These are phyloP conservation scores for Sporisorium reilianum DNA, from an alignment of 1,284 basidiomycete species.

Conservation along the genomic window DNA sequence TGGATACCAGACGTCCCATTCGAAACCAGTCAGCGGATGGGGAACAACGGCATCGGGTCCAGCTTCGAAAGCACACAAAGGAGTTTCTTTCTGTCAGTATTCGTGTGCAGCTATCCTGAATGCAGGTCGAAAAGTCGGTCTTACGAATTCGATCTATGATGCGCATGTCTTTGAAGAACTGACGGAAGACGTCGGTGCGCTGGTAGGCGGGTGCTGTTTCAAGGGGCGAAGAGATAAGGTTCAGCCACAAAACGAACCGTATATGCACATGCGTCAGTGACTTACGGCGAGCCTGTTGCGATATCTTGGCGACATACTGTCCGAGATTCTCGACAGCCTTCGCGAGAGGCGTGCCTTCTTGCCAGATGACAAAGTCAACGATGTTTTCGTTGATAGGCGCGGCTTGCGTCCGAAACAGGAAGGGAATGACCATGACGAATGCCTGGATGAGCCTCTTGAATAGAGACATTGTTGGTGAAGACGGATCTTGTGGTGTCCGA, in stretches of 20 bases:
- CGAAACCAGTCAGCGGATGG: background rate
- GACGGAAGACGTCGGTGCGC: background rate
- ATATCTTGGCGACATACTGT: background rate
- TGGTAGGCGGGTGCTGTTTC: background rate
- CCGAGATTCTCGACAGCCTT: background rate
- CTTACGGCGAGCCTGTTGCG: background rate
- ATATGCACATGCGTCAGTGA: too few relatives aligned
- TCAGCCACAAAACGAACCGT: background rate
- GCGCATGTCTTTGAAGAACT: background rate
- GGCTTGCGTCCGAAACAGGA: background rate
- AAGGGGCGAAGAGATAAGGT: too few relatives aligned
- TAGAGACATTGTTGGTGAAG: too few relatives aligned
- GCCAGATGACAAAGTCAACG: background rate
- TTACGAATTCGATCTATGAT: background rate
- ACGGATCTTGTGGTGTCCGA: too few relatives aligned
- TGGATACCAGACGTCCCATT: slow-evolving; percentile 6
- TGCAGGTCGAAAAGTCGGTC: background rate
- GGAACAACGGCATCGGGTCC: background rate
- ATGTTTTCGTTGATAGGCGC: too few relatives aligned
- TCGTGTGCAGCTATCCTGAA: background rate
- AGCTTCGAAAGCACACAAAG: background rate
- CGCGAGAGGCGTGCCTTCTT: background rate
- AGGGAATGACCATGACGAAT: too few relatives aligned
- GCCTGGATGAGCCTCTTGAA: too few relatives aligned
- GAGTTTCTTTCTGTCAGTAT: background rate